A percentile compares a stretch with the other conserved stretches of the same genome.
These are phyloP conservation scores for Pyropia yezoensis DNA, from an alignment of 23 red algal species.

Conservation along the genomic window DNA sequence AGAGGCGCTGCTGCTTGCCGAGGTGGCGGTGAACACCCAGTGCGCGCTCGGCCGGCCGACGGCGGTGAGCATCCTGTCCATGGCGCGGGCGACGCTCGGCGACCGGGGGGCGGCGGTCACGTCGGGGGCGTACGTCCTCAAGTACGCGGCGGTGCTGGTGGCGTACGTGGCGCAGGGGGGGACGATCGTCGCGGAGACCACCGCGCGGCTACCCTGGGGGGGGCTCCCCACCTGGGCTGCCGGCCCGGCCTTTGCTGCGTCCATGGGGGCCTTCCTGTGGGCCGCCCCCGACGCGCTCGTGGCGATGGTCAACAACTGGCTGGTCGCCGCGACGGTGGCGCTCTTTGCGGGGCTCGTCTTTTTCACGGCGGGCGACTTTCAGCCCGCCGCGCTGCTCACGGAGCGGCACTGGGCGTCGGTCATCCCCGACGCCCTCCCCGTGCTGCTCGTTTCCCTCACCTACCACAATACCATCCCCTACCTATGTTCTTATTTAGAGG, in stretches of 20 bases:
- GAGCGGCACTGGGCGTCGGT: conserved; percentile 19
- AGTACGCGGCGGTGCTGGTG: conserved; percentile 53
- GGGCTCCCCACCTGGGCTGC: no score
- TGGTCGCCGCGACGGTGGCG: conserved; percentile 7
- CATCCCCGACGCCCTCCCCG: conserved; percentile 40
- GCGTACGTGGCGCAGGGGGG: conserved; percentile 72
- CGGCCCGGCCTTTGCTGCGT: neutral
- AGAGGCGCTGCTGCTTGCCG: conserved; percentile 48
- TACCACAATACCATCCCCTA: conserved; percentile 64
- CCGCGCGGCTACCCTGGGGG: no score
- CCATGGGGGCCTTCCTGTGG: conserved; percentile 10
- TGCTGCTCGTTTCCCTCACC: conserved; percentile 60
- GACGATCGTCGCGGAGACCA: conserved; percentile 23
- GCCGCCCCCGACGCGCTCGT: conserved; percentile 3
- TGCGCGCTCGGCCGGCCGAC: conserved; percentile 34
- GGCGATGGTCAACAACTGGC: conserved; percentile 33
- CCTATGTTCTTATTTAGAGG: conserved; percentile 34
- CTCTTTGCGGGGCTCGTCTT: conserved; percentile 18
- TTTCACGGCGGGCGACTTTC: neutral
- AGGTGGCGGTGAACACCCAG: conserved; percentile 29
- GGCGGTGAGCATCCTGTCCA: conserved; percentile 42
- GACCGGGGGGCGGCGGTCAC: conserved; percentile 7
- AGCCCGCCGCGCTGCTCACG: conserved; percentile 1
- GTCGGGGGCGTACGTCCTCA: conserved; percentile 32
- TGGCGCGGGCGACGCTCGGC: conserved; percentile 33